Conservation (phyloP, 352 stramenopile genomes). For the Globisporangium spinosum region DNA sequence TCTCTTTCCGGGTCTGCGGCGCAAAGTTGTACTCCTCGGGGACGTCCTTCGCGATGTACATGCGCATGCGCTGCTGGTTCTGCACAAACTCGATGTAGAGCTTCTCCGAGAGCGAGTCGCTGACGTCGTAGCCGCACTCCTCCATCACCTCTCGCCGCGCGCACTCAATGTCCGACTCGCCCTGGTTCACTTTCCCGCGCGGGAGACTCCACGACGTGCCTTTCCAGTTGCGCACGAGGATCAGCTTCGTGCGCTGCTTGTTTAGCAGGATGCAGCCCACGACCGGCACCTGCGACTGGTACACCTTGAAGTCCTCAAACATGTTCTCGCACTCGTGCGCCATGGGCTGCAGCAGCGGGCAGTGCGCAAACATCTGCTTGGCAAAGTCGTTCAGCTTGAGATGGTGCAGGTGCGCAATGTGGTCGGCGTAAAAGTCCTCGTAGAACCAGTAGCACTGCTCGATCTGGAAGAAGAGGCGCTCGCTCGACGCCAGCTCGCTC, state of each 20-base stretch:
- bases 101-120: slow-evolving; percentile 68
- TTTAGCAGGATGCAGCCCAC: slow-evolving; percentile 94
- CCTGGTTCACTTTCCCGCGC: slow-evolving; percentile 92
- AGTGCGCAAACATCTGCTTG: slow-evolving; percentile 91
- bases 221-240: slow-evolving; percentile 91
- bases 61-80: slow-evolving; percentile 88
- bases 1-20: slow-evolving; percentile 94
- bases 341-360: slow-evolving; percentile 79
- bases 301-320: slow-evolving; percentile 92
- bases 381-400: slow-evolving; percentile 94
- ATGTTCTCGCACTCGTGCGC: slow-evolving; percentile 88
- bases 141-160: slow-evolving; percentile 90
- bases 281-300: slow-evolving; percentile 93
- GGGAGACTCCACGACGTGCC: slow-evolving; percentile 91
- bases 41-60: slow-evolving; percentile 91
- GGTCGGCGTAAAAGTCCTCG: slow-evolving; percentile 95
- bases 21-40: slow-evolving; percentile 91
- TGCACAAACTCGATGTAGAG: slow-evolving; percentile 85
- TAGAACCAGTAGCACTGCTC: slow-evolving; percentile 98
- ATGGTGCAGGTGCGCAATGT: slow-evolving; percentile 77
- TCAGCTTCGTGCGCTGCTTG: slow-evolving; percentile 71
- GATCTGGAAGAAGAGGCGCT: slow-evolving; percentile 97
- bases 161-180: slow-evolving; percentile 85
- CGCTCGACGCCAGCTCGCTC: slow-evolving; percentile 86
- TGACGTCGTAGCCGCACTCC: slow-evolving; percentile 90